Evolutionary conservation across 2,329 filamentous ascomycete genomes (phyloP), one percentile per base, ranked within the genome.

Genomic region (Berkeleyomyces rouxiae): DNA sequence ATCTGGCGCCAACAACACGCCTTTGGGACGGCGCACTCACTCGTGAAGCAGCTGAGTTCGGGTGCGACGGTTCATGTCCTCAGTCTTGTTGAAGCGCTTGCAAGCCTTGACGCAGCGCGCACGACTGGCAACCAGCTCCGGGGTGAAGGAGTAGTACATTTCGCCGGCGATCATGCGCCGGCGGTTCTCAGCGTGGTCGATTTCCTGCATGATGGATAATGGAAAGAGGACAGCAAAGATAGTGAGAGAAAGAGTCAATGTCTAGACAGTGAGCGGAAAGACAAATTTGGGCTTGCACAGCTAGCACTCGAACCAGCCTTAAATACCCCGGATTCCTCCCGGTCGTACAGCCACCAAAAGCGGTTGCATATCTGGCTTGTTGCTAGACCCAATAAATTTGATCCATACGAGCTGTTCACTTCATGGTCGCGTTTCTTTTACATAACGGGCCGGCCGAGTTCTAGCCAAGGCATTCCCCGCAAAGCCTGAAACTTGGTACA

Each of bases 121-220:
- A 16, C 88, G 81, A 46, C 79, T 84, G 0, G 79, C 82, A 1
- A 81, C 73, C 3, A 93, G 74, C 42, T 86, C 80, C 0, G 87
- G 85, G 0, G 82, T 81, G 69, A 91, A 91, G 49, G 86, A 82
- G 67, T 84, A 80, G 72, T 90, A 91, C 9, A 92, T 78, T 70
- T 92, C 83, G 58, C 86, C 86, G 11, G 77, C 75, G 58, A 75
- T 72, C 84, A 88, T 89, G 36, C 77, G 76, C 16, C 46, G 46
- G 47, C 55, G 61, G 7, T 64, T 64, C 49, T 64, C 63, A 9
- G 13, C 46, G 11, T 7, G 42, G 49, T 64, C 60, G 10, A 64
- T 59, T 36, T 51, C 37, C 33, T 61, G 49, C 51, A 42, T 53
- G 49, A 5, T n/a, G 1, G 6, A 36, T 4, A 11, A 1, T 36